Conservation (phyloP, 108 stramenopile species). For the Poteriospumella lacustris region DNA sequence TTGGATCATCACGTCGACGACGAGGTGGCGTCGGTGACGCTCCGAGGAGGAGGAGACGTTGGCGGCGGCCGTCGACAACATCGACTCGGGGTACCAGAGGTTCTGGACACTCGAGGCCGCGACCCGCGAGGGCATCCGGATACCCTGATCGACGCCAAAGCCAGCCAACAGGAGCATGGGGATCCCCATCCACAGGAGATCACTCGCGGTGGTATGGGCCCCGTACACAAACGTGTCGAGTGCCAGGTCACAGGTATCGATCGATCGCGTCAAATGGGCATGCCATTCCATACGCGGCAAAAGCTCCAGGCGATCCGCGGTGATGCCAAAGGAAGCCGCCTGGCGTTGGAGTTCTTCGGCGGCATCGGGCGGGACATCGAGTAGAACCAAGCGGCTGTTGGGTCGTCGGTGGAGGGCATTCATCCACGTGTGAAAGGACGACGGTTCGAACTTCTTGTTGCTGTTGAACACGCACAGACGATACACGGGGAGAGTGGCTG, state of each 20-base stretch:
- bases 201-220: conserved; percentile 55
- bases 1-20: no score
- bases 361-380: conserved; percentile 19
- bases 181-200: conserved; percentile 51
- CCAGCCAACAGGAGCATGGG: conserved; percentile 43
- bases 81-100: not conserved
- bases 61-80: no score
- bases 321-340: conserved; percentile 46
- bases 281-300: not conserved
- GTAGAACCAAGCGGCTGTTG: conserved; percentile 34
- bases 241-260: conserved; percentile 41
- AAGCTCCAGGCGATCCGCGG: conserved; percentile 35
- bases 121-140: not conserved
- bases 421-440: conserved; percentile 46
- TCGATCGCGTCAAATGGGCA: not conserved
- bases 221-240: conserved; percentile 51
- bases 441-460: conserved; percentile 53
- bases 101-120: not conserved
- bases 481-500: not conserved
- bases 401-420: conserved; percentile 42
- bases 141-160: not conserved
- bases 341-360: conserved; percentile 32
- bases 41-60: no score
- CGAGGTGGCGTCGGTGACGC: no score
- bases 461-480: conserved; percentile 50